Percentiles rank a stretch among this genome's conserved stretches.
These are phyloP conservation scores for Melastoma malabathricum DNA, from an alignment of 345 rosid genomes.

Conservation along the genomic window DNA sequence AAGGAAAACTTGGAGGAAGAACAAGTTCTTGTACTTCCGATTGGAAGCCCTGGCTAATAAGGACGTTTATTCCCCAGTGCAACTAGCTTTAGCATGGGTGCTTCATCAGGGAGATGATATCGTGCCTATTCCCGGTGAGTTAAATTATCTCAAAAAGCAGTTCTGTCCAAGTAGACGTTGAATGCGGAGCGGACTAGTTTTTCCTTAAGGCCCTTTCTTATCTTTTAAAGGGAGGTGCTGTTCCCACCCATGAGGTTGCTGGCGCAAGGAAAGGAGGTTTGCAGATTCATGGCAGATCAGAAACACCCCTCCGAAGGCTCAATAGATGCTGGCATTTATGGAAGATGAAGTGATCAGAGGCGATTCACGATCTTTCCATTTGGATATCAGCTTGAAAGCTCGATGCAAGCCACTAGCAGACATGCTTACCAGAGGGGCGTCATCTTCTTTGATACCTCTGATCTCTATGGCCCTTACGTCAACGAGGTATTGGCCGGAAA, in stretches of 20 bases:
- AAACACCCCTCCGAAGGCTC: constrained; percentile 12
- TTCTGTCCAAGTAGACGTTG: no score
- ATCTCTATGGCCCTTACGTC: no score
- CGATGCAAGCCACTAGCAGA: no score
- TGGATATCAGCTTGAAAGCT: no score
- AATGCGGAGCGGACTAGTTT: no score
- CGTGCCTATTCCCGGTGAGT: constrained; percentile 14
- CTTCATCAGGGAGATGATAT: constrained; percentile 22
- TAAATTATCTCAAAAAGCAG: background rate
- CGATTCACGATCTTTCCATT: no score
- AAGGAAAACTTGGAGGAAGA: constrained; percentile 8
- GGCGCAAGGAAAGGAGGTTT: background rate
- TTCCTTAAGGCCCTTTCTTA: no score
- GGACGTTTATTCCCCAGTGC: constrained; percentile 16
- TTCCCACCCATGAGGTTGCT: constrained; percentile 11
- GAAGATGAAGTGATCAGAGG: no score
- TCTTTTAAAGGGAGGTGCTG: constrained; percentile 9
- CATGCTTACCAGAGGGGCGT: no score
- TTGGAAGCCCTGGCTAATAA: constrained; percentile 15
- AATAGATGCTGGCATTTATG: no score
- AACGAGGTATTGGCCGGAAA: no score
- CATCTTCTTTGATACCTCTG: no score
- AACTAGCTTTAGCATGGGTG: constrained; percentile 28
- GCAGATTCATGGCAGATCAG: constrained; percentile 8
- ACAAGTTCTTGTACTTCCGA: constrained; percentile 11